Evolutionary conservation across 2,329 filamentous ascomycete species (phyloP), one percentile per base, ranked within the genome.

Genomic region (Talaromyces sp.): DNA sequence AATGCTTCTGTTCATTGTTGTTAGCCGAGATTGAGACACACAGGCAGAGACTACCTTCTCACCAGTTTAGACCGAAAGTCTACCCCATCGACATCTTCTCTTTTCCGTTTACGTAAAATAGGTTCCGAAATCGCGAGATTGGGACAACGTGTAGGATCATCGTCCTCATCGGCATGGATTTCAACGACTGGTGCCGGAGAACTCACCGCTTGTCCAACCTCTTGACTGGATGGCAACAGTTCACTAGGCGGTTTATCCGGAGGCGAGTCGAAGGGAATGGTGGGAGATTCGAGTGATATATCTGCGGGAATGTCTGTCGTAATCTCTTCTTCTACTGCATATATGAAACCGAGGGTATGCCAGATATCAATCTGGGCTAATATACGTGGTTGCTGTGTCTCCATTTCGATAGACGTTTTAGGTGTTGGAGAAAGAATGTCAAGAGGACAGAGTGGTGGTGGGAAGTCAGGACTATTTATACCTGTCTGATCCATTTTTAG

Each of bases 381-480:
- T 59, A 24, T 59, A 43, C 37, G 56, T 59, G 56, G 56, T 59
- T 59, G 56, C 56, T 59, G 56, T 59, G 56, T 59, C 54, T 41
- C n/a, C 19, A 58, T 47, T 24, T 47, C 43, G 43, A 47, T 47
- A 47, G 43, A 19, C 39, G 19, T 50, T 11, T 31, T n/a, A 16
- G 47, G 22, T 50, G 22, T 31, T 50, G 22, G 22, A 7, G 24
- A 50, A 50, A 45, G 56, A 45, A 59, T 59, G 31, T 59, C 56
- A 45, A n/a, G n/a, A n/a, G 3, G 37, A 59, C 37, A 59, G 22
- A 45, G 22, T 45, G 5, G 10, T 3, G 56, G 56, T 31, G 37
- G 56, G 35, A 59, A 59, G 37, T 59, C 56, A 5, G 22, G 14
- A 59, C 37, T 59, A 7, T 59, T 59, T 45, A 59, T 59, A 59